Base-by-base conservation (phyloP, 2,329 filamentous ascomycete species). In the Waltergamsia citrina region DNA sequence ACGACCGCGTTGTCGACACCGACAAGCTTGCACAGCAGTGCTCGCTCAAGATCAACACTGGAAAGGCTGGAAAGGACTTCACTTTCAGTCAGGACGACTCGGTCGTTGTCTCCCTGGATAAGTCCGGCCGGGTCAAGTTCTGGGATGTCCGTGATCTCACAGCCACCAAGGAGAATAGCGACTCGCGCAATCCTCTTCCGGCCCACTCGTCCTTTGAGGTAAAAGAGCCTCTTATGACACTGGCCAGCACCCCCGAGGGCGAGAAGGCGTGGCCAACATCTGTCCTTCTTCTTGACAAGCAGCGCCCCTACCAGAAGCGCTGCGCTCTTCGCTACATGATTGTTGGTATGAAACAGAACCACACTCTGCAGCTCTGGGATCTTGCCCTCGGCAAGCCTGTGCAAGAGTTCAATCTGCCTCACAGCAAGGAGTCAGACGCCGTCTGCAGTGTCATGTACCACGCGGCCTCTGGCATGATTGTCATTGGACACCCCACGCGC, bases 201-300 rank as follows among this genome's bases (percentile, higher is more conserved):
- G 68, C 65, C 2, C 65, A 70, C 35, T 69, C 63, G 18, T 67
- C 77, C 1, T 66, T 86, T 31, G 86, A 94, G 57, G 75, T 96
- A 39, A 86, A 85, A 47, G 81, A 86, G 43, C 88, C 92, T 5
- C 60, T 96, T 42, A 75, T 92, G 63, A 93, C 85, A 20, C 75
- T 95, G 48, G 81, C 81, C 29, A 94, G 88, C 30, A 90, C 85
- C 6, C 81, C 84, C 7, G 81, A 90, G 33, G 78, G 78, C 19
- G 92, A 95, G 56, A 95, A 96, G 65, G 88, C 88, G 5, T 95
- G 88, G 80, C 90, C 93, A 6, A 96, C 90, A 3, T 96, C 92
- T 17, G 85, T 98, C 38, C 74, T 94, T 55, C 82, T 98, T 59
- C 78, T 98, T 47, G 92, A 98, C 63, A 98, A 96, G 69, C 78